Percentiles rank a stretch among this genome's conserved stretches.
phyloP scores from a whole-genome alignment of 768 basidiomycete genomes.

The Naganishia kalamii region DNA sequence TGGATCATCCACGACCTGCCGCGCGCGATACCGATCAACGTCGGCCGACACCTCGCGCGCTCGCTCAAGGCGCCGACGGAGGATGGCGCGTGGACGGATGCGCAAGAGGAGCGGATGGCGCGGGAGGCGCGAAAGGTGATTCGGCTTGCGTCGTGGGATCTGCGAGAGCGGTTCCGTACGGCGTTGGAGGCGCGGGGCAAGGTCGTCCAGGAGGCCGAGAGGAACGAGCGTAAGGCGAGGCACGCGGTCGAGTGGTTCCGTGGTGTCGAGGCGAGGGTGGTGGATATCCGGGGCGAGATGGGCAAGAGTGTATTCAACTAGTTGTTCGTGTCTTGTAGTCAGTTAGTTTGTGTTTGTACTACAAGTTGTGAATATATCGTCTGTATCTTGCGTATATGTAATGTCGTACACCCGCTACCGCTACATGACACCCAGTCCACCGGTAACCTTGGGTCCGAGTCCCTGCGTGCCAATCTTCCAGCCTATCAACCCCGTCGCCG shows the following conservation, averaged over 20 bases:
- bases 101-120: constrained; percentile 63
- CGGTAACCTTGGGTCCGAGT: constrained; percentile 17
- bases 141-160: constrained; percentile 80
- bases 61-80: constrained; percentile 51
- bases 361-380: background rate
- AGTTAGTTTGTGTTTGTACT: background rate
- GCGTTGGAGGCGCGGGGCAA: constrained; percentile 72
- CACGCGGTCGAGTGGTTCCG: constrained; percentile 70
- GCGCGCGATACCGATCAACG: constrained; percentile 74
- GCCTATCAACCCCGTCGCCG: constrained; percentile 30
- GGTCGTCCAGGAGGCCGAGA: constrained; percentile 72
- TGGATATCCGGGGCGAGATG: constrained; percentile 38
- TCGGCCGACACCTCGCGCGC: constrained; percentile 73
- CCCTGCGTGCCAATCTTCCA: constrained; percentile 22
- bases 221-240: constrained; percentile 61
- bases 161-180: constrained; percentile 68
- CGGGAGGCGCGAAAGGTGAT: constrained; percentile 90
- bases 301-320: constrained; percentile 27
- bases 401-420: background rate
- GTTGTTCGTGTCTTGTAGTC: background rate
- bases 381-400: background rate
- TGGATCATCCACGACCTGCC: constrained; percentile 86
- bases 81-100: constrained; percentile 46
- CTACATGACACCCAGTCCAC: constrained; percentile 13
- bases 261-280: constrained; percentile 52